A percentile compares a stretch with the other conserved stretches of the same genome.
phyloP scores from a whole-genome alignment of 306 rosid species.

The Cyamopsis tetragonoloba region DNA sequence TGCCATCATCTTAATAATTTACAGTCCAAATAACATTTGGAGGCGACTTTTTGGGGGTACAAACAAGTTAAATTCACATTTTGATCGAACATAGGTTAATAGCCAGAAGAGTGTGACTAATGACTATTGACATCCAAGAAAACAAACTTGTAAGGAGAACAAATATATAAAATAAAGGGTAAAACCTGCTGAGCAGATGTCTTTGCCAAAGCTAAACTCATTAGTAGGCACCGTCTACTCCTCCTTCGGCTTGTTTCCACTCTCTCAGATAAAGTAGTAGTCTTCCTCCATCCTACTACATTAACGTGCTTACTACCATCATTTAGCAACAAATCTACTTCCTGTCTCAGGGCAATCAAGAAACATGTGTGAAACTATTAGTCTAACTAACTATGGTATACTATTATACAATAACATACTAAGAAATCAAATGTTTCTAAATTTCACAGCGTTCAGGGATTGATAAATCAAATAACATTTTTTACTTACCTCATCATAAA shows the following conservation, averaged over 20 bases:
- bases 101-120: conserved; percentile 7
- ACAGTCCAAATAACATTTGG: conserved; percentile 5
- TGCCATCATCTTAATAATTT: background rate
- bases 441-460: conserved; percentile 14
- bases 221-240: conserved; percentile 89
- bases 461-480: conserved; percentile 24
- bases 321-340: conserved; percentile 92
- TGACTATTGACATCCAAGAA: conserved; percentile 24
- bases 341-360: conserved; percentile 50
- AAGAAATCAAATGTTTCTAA: conserved; percentile 14
- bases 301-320: conserved; percentile 98
- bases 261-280: conserved; percentile 67
- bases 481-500: conserved; percentile 76
- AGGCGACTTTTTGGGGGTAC: background rate
- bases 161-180: conserved; percentile 12
- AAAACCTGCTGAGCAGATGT: conserved; percentile 77
- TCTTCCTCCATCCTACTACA: conserved; percentile 93
- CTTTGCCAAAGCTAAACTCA: conserved; percentile 97
- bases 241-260: conserved; percentile 95
- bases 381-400: too few species aligned
- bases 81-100: background rate
- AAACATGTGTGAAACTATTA: conserved; percentile 15
- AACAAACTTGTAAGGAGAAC: background rate
- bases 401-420: conserved; percentile 4
- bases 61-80: conserved; percentile 9